Evolutionary conservation across 106 monocot species (phyloP).

Genomic region (Dendrobium catenatum): DNA sequence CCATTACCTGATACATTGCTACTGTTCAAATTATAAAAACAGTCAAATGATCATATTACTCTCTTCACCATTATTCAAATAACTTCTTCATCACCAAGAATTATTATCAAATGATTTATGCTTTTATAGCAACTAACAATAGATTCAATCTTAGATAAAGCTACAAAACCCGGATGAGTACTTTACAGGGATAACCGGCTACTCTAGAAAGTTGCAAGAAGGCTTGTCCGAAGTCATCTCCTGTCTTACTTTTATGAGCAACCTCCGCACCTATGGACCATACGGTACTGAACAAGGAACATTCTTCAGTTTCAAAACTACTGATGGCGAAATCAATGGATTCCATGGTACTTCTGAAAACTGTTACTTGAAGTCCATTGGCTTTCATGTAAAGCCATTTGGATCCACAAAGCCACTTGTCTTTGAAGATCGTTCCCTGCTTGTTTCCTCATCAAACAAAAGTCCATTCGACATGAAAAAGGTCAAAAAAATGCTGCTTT

Average conservation of each 20-base stretch:
- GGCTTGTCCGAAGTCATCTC: background rate
- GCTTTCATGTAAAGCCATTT: background rate
- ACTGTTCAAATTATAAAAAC: too few relatives aligned
- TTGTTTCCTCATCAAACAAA: background rate
- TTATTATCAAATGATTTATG: too few relatives aligned
- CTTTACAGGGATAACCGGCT: background rate
- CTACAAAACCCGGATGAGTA: background rate
- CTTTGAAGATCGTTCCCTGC: background rate
- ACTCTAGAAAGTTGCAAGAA: background rate
- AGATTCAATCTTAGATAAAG: background rate
- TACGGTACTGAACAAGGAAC: background rate
- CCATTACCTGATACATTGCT: too few relatives aligned
- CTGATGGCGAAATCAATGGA: background rate
- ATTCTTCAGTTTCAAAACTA: background rate
- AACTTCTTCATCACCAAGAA: too few relatives aligned
- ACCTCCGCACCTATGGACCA: background rate
- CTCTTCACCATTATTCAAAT: too few relatives aligned
- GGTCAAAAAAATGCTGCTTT: background rate
- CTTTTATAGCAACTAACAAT: too few relatives aligned
- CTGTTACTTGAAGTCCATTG: background rate
- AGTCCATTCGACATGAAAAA: background rate
- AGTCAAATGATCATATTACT: too few relatives aligned
- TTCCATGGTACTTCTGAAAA: background rate
- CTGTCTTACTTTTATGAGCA: background rate
- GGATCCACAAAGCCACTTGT: background rate